Evolutionary conservation across 2,329 filamentous ascomycete species (phyloP), one percentile per base, ranked within the genome.

Genomic region (Periconia sp.): DNA sequence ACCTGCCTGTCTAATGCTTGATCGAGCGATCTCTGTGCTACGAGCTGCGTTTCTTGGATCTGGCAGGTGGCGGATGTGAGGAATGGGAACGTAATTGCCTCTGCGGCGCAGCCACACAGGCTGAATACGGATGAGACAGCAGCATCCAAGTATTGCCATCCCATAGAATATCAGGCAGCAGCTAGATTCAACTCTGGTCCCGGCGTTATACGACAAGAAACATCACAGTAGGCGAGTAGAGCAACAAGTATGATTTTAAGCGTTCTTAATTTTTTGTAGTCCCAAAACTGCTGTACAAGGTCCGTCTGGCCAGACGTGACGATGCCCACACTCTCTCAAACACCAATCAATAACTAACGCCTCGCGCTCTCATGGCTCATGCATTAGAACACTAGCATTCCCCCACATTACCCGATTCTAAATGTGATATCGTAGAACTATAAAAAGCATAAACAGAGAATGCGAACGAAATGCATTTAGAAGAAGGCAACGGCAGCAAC

Each of bases 401-500:
- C 18, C 32, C 22, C 22, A 17, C 11, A 28, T 28, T 28, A 28
- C 4, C 15, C 25, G 4, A 28, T 28, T 11, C 25, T 6, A 28
- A 28, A n/a, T n/a, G n/a, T 26, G 13, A 37, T 37, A 17, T 37
- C 35, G 13, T 28, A 28, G 24, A 37, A 37, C 3, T n/a, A n/a
- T n/a, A n/a, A 31, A 6, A 30, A 38, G 21, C 16, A 38, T 21
- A 37, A 21, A 37, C 35, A 37, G 23, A 17, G 17, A 36, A 41
- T 18, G 40, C 37, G 29, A 49, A 38, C 28, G 11, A 40, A 36
- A 23, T 34, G 62, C 71, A 72, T 51, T 63, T 61, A n/a, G 44
- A 73, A 61, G 61, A 70, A 73, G 33, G 66, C 65, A 43, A 74
- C 64, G 23, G 70, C 72, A 41, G 68, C 73, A 15, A 69, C 59